Evolutionary conservation across 768 basidiomycete genomes (phyloP), one percentile per base, ranked within the genome.

Genomic region (Chlorophyllum brunneum): DNA sequence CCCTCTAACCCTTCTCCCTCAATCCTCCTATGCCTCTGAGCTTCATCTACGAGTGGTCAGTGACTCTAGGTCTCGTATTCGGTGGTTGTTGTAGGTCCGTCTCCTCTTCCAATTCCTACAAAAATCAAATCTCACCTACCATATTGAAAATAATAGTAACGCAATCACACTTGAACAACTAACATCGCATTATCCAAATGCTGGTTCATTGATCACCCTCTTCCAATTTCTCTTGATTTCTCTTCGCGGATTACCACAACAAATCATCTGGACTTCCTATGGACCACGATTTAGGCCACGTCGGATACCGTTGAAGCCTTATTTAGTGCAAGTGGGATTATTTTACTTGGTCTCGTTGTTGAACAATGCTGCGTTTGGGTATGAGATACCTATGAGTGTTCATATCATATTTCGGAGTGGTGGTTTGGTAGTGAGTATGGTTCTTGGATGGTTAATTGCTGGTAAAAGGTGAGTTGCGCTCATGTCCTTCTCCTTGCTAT

Each of bases 381-480:
- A 86, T 64, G 68, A 77, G 34, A 86, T 97, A 54, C 93, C 95
- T 18, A 92, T 97, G 82, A 70, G 89, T 0, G 86, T 98, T 1
- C 94, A 98, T 68, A 95, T 98, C 65, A 88, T 98, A 55, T 95
- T 95, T 63, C 79, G 94, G 36, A 92, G 89, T 58, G 93, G 89
- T 0, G 94, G 93, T 0, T 71, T 95, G 49, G 80, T 92, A 27
- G 74, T 94, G 24, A 92, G 85, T 59, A 86, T 98, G 82, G 24
- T 87, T 11, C 75, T 94, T 44, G 92, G 92, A 1, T 86, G 82
- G 76, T 49, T 86, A 2, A 55, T 92, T 15, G 77, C 71, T 1
- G 75, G 79, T 2, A 88, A 85, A 65, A 77, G 76, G 82, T 87
- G 54, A 49, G 81, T 67, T 20, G 9, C 13, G 27, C 33, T 40